These are phyloP conservation scores for Glycyrrhiza uralensis DNA, from an alignment of 306 rosid genomes.

Conservation along the genomic window DNA sequence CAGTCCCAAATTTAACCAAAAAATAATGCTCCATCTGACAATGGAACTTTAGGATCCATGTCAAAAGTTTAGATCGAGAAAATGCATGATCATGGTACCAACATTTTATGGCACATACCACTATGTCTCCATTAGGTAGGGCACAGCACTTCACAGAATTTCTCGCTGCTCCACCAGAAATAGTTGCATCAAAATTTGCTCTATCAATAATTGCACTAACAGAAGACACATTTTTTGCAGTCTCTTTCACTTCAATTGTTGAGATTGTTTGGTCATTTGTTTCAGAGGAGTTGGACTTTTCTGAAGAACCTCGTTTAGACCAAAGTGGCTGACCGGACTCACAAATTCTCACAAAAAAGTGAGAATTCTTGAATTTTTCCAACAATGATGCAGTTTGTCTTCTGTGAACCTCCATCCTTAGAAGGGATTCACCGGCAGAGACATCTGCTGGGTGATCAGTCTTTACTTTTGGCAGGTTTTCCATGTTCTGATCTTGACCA, in stretches of 20 bases:
- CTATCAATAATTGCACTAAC: conserved; percentile 72
- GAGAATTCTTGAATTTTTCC: conserved; percentile 80
- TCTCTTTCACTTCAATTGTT: conserved; percentile 39
- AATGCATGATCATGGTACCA: conserved; percentile 7
- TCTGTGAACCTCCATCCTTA: conserved; percentile 81
- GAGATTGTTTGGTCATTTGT: conserved; percentile 40
- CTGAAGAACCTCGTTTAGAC: conserved; percentile 60
- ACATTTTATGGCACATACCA: conserved; percentile 71
- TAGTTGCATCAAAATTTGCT: conserved; percentile 78
- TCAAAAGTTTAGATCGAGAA: conserved; percentile 16
- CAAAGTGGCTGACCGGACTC: conserved; percentile 83
- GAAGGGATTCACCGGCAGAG: conserved; percentile 74
- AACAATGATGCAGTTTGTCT: conserved; percentile 70
- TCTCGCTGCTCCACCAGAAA: conserved; percentile 90
- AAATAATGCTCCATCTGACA: not conserved
- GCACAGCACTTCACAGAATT: conserved; percentile 79
- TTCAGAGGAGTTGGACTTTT: conserved; percentile 41
- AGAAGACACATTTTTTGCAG: conserved; percentile 37
- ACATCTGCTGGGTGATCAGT: conserved; percentile 41
- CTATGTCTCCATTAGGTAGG: conserved; percentile 91
- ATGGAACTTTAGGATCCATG: not conserved
- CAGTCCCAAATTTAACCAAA: not conserved
- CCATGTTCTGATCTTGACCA: conserved; percentile 47
- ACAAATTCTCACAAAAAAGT: conserved; percentile 91
- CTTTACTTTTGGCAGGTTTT: conserved; percentile 18